These are phyloP conservation scores for Jamesozyma piceae DNA, from an alignment of 805 yeast genomes.

Conservation along the genomic window DNA sequence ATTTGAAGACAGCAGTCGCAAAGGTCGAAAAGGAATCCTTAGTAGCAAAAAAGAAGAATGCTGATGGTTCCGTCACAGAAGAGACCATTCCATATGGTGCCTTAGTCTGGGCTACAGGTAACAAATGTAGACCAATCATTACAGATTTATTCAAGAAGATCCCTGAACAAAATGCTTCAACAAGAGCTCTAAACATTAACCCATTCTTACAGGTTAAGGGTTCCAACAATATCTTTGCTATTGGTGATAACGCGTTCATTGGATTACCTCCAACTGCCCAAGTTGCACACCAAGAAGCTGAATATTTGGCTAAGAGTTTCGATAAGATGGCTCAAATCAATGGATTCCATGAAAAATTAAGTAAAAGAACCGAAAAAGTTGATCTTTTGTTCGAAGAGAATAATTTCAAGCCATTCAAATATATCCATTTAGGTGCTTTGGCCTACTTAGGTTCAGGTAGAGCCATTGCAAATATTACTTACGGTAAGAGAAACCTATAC, in stretches of 20 bases:
- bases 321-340: conserved; percentile 41
- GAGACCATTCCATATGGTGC: conserved; percentile 73
- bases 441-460: conserved; percentile 89
- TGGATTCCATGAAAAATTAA: conserved; percentile 32
- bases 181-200: conserved; percentile 79
- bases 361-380: conserved; percentile 31
- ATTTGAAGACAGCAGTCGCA: conserved; percentile 80
- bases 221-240: conserved; percentile 69
- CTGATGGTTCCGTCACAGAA: conserved; percentile 59
- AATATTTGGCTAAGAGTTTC: conserved; percentile 64
- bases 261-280: conserved; percentile 94
- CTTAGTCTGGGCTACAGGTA: conserved; percentile 96
- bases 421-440: conserved; percentile 82
- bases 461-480: conserved; percentile 88
- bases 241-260: conserved; percentile 88
- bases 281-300: conserved; percentile 91
- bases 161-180: conserved; percentile 70
- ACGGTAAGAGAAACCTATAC: conserved; percentile 68
- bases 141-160: conserved; percentile 59
- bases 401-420: conserved; percentile 57
- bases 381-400: conserved; percentile 38
- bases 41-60: conserved; percentile 59
- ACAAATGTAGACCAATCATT: conserved; percentile 70
- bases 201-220: conserved; percentile 77
- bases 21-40: conserved; percentile 68